These are phyloP conservation scores for Aspergillus arachidicola DNA, from an alignment of 2,329 filamentous ascomycete species.

Conservation along the genomic window DNA sequence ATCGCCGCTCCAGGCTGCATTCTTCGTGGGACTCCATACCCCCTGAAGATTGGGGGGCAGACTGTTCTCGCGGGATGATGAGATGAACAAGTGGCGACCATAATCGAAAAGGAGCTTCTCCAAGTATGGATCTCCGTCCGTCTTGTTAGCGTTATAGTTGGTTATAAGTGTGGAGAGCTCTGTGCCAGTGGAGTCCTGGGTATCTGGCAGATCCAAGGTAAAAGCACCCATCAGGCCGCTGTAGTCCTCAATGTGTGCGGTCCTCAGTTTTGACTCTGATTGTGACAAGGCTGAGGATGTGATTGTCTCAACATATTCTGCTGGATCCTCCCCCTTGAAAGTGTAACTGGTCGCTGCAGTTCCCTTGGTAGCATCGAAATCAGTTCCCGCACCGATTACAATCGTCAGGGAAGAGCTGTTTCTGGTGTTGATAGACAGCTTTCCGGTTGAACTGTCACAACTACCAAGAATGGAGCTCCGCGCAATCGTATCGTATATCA, in stretches of 20 bases:
- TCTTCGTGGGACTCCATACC: slow-evolving; percentile 51
- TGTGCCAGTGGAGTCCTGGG: slow-evolving; percentile 11
- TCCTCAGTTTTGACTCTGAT: slow-evolving; percentile 15
- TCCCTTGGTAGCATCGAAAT: slow-evolving; percentile 56
- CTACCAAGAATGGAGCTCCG: slow-evolving; percentile 22
- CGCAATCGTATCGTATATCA: not conserved
- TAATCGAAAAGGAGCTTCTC: slow-evolving; percentile 58
- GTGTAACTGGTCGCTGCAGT: slow-evolving; percentile 48
- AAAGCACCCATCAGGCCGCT: slow-evolving; percentile 15
- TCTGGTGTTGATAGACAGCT: not conserved
- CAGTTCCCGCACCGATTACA: slow-evolving; percentile 46
- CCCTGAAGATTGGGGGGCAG: slow-evolving; percentile 62
- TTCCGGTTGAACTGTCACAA: slow-evolving; percentile 26
- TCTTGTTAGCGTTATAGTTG: slow-evolving; percentile 12
- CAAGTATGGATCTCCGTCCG: slow-evolving; percentile 52
- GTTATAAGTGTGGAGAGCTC: slow-evolving; percentile 13
- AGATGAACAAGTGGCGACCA: slow-evolving; percentile 57
- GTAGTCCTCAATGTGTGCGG: slow-evolving; percentile 22
- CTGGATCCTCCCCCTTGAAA: slow-evolving; percentile 54
- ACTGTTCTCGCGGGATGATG: slow-evolving; percentile 53
- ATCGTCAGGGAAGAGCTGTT: slow-evolving; percentile 25
- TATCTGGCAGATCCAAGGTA: slow-evolving; percentile 47
- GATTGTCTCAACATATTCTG: slow-evolving; percentile 37
- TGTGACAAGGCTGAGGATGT: slow-evolving; percentile 8
- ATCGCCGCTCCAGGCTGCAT: slow-evolving; percentile 56